Base-by-base conservation (phyloP, 176 grass and related monocot species). In the Phyllostachys edulis region DNA sequence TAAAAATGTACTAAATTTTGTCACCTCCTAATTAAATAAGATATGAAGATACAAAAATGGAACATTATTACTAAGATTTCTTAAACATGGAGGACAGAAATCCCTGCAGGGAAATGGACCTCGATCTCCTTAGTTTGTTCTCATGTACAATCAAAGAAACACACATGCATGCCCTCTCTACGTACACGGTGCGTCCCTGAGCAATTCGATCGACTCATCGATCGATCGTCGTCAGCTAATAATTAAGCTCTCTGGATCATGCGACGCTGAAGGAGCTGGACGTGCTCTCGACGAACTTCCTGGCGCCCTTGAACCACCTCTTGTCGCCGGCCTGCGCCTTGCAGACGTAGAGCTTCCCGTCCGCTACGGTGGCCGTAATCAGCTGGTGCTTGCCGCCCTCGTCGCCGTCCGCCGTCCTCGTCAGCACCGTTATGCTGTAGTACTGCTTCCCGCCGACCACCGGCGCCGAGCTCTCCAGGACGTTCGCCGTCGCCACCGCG, bases 311-410 rank as follows among this genome's bases (percentile, higher is more conserved):
- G 92, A 97, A 97, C 94, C 94, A 97, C 88, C 94, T 88, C 91
- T 97, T 97, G 87, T 97, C 94, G 10, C 94, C 94, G 38, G 94
- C 94, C 86, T 97, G 94, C 74, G 94, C 94, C 91, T 97, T 97
- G 94, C 94, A 97, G 78, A 97, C 85, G 89, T 92, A 97, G 72
- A 97, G 88, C 85, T 97, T 97, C 40, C 94, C 94, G 45, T 92
- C 89, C 9, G 82, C 75, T 46, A 97, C 91, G 65, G 89, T 97
- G 24, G 94, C 91, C 1, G 71, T 90, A 71, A 97, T 92, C 44
- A 97, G 73, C 82, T 97, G 94, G 89, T 97, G 94, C 89, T 92
- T 97, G 37, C 94, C 94, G 15, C 94, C 94, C 85, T 97, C 91
- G 73, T 94, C 90, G 47, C 96, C 93, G 63, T 99, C 96, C 1